A percentile compares a stretch with the other conserved stretches of the same genome.
Conservation (phyloP, 495 filamentous ascomycete genomes). For the Trichocladium antarcticum region DNA sequence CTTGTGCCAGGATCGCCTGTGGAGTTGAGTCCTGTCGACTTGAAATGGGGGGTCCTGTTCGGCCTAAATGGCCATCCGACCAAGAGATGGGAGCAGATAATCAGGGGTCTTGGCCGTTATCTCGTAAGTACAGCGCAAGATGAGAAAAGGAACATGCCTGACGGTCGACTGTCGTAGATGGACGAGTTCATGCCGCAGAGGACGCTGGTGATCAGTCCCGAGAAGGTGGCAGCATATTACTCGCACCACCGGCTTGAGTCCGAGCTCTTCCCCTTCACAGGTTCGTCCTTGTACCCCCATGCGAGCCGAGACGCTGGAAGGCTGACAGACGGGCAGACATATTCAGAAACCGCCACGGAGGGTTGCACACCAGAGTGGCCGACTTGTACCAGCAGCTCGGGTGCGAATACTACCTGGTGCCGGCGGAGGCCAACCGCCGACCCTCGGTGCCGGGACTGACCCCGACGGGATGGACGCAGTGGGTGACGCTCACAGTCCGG, state of each 20-base stretch:
- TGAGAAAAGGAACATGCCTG: neutral
- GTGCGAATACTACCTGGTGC: slow-evolving; percentile 75
- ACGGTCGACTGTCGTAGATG: slow-evolving; percentile 41
- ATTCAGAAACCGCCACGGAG: slow-evolving; percentile 16
- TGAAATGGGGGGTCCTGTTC: slow-evolving; percentile 69
- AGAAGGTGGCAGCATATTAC: slow-evolving; percentile 75
- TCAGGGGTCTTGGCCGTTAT: slow-evolving; percentile 67
- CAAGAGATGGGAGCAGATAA: slow-evolving; percentile 54
- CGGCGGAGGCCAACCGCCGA: slow-evolving; percentile 43
- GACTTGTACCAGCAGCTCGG: slow-evolving; percentile 64
- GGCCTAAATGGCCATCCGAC: slow-evolving; percentile 57
- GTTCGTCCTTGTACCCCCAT: slow-evolving; percentile 14
- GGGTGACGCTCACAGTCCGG: slow-evolving; percentile 64
- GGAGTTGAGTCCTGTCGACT: slow-evolving; percentile 26
- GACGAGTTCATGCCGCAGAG: slow-evolving; percentile 63
- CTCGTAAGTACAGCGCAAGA: slow-evolving; percentile 45
- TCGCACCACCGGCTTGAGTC: slow-evolving; percentile 47
- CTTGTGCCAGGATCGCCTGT: slow-evolving; percentile 1
- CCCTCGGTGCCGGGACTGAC: slow-evolving; percentile 71
- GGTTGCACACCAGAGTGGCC: slow-evolving; percentile 34
- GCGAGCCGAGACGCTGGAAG: too few species aligned
- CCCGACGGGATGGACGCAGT: slow-evolving; percentile 64
- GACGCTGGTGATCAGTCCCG: slow-evolving; percentile 67
- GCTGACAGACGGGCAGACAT: slow-evolving; percentile 1
- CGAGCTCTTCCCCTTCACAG: slow-evolving; percentile 41